Percentiles rank a stretch among this genome's conserved stretches.
These are phyloP conservation scores for Paspalum notatum DNA, from an alignment of 176 grass and related monocot genomes.

Conservation along the genomic window DNA sequence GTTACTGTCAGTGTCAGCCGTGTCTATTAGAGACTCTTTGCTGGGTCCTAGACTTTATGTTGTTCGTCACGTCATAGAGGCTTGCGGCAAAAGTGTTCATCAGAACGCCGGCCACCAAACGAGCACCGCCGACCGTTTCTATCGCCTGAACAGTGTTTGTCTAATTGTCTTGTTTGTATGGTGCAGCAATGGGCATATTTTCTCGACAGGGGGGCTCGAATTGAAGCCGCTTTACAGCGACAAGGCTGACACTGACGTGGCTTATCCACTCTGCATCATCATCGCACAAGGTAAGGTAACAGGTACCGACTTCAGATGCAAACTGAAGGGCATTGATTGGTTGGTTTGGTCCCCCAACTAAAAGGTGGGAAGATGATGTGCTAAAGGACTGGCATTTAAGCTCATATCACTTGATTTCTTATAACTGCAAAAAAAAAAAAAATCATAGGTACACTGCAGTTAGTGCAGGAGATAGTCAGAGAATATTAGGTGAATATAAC, in stretches of 20 bases:
- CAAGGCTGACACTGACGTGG: conserved; percentile 24
- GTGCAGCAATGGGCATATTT: conserved; percentile 73
- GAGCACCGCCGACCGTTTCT: not conserved
- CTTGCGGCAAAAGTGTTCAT: not conserved
- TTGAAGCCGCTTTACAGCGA: conserved; percentile 55
- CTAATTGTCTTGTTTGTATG: not conserved
- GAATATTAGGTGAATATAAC: not conserved
- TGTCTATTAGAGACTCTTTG: not conserved
- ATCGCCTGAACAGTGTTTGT: conserved; percentile 1
- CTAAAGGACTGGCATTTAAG: not conserved
- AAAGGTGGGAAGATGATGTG: not conserved
- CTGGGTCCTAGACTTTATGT: too few species aligned
- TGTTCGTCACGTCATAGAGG: too few species aligned
- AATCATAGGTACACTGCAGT: not conserved
- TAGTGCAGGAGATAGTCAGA: not conserved
- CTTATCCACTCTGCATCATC: conserved; percentile 51
- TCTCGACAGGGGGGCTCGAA: conserved; percentile 55
- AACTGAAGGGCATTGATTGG: not conserved
- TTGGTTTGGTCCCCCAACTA: not conserved
- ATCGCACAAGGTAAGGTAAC: conserved; percentile 58
- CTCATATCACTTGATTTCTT: not conserved
- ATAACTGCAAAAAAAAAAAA: not conserved
- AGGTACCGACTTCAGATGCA: not conserved
- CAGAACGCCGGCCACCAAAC: not conserved
- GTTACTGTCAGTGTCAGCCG: not conserved